Conservation (phyloP, 768 basidiomycete genomes). For the Neoboletus subvelutipes region DNA sequence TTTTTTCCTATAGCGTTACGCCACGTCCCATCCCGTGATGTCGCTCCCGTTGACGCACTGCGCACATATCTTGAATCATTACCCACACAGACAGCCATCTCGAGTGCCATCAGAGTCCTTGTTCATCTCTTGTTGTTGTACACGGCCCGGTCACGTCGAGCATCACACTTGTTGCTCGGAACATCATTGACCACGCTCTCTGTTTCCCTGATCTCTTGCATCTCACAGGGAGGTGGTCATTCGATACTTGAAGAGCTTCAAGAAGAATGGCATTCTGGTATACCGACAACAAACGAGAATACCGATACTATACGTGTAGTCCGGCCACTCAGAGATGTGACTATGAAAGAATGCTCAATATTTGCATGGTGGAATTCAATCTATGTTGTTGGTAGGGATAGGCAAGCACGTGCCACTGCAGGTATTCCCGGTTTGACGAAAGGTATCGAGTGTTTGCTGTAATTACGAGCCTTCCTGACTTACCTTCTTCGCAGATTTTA, state of each 20-base stretch:
- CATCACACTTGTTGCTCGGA: conserved; percentile 79
- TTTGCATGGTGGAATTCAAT: conserved; percentile 76
- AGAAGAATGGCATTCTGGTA: conserved; percentile 61
- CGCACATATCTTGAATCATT: conserved; percentile 59
- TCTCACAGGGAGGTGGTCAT: conserved; percentile 77
- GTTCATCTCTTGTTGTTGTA: conserved; percentile 69
- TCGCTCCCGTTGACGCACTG: conserved; percentile 34
- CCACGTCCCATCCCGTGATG: conserved; percentile 8
- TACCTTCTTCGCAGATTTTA: conserved; percentile 55
- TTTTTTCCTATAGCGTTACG: conserved; percentile 20
- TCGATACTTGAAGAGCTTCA: conserved; percentile 63
- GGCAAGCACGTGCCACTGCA: conserved; percentile 45
- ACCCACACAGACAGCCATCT: conserved; percentile 72
- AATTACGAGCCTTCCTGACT: neutral
- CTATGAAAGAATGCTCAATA: conserved; percentile 75
- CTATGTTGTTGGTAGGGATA: conserved; percentile 49
- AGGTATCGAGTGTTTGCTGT: conserved; percentile 41
- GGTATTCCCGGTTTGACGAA: conserved; percentile 68
- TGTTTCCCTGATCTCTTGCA: conserved; percentile 67
- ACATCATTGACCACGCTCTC: conserved; percentile 79
- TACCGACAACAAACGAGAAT: conserved; percentile 4
- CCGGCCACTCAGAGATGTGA: conserved; percentile 69
- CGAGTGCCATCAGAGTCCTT: conserved; percentile 56
- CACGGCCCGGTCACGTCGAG: conserved; percentile 53
- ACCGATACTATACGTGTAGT: conserved; percentile 46